These are phyloP conservation scores for Cadophora sp. DNA, from an alignment of 2,329 filamentous ascomycete genomes.

Conservation along the genomic window DNA sequence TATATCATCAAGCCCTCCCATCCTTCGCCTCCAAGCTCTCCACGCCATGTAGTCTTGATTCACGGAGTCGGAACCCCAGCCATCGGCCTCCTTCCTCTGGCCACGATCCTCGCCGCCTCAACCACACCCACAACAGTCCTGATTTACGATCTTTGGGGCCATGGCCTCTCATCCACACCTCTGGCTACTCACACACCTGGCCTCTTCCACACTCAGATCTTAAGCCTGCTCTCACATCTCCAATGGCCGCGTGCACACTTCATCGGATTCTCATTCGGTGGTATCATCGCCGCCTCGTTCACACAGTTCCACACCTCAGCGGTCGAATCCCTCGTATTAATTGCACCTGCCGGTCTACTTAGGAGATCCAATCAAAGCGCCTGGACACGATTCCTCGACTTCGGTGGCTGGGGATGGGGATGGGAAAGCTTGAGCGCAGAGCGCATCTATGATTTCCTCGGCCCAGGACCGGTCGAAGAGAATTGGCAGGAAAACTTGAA, in stretches of 20 bases:
- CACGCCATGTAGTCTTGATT: constrained; percentile 50
- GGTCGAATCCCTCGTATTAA: constrained; percentile 47
- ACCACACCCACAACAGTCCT: constrained; percentile 50
- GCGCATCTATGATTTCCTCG: constrained; percentile 42
- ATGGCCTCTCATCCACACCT: constrained; percentile 58
- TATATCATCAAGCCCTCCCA: constrained; percentile 25
- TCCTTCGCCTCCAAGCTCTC: constrained; percentile 4
- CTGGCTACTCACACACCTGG: constrained; percentile 47
- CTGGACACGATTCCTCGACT: constrained; percentile 15
- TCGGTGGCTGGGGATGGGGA: constrained; percentile 29
- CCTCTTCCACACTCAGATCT: constrained; percentile 52
- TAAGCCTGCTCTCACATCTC: constrained; percentile 49
- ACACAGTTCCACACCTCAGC: constrained; percentile 41
- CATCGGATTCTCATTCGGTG: constrained; percentile 59
- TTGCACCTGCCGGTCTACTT: constrained; percentile 56
- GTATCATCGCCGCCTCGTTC: constrained; percentile 48
- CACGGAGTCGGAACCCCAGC: constrained; percentile 60
- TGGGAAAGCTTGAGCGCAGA: constrained; percentile 15
- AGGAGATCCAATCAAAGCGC: constrained; percentile 36
- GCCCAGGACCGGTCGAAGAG: constrained; percentile 6
- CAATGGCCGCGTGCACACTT: constrained; percentile 53
- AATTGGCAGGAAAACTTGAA: constrained; percentile 53
- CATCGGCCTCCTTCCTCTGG: constrained; percentile 54
- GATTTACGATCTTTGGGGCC: constrained; percentile 59
- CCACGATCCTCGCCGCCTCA: constrained; percentile 43